Conservation (phyloP, 805 yeast genomes). For the Candida sphagnicola region DNA sequence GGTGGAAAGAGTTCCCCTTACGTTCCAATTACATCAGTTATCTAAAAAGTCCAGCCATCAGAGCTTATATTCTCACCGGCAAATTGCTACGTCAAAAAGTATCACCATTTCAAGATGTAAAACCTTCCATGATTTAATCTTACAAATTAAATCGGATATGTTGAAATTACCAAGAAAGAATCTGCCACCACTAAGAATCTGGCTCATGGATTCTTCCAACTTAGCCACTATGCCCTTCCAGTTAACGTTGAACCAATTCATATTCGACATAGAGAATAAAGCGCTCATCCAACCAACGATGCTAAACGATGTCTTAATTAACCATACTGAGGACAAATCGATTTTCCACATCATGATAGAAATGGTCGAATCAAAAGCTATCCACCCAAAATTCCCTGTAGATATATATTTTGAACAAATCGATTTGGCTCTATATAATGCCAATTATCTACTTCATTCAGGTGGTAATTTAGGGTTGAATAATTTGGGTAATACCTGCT, state of each 20-base stretch:
- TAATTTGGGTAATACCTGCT: constrained; percentile 87
- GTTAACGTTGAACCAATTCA: constrained; percentile 23
- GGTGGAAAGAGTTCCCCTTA: constrained; percentile 35
- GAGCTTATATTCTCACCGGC: constrained; percentile 1
- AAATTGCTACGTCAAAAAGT: constrained; percentile 2
- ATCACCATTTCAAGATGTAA: constrained; percentile 27
- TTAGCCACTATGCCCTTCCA: constrained; percentile 18
- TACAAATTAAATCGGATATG: constrained; percentile 18
- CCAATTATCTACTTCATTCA: constrained; percentile 7
- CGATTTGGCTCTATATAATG: constrained; percentile 12
- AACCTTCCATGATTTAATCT: constrained; percentile 31
- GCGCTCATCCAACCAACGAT: constrained; percentile 23
- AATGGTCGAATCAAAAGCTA: constrained; percentile 24
- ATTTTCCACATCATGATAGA: constrained; percentile 29
- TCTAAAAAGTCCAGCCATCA: constrained; percentile 13
- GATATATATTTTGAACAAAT: constrained; percentile 15
- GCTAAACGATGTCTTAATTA: constrained; percentile 19
- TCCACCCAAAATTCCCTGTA: constrained; percentile 16
- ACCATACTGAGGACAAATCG: constrained; percentile 24
- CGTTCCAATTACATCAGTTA: constrained; percentile 31
- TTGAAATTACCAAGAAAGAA: constrained; percentile 17
- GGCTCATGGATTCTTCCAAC: constrained; percentile 30
- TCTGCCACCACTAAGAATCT: constrained; percentile 23
- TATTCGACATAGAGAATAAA: constrained; percentile 26
- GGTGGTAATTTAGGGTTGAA: constrained; percentile 55